These are phyloP conservation scores for Vanrija sp. DNA, from an alignment of 1,284 basidiomycete species.

Conservation along the genomic window DNA sequence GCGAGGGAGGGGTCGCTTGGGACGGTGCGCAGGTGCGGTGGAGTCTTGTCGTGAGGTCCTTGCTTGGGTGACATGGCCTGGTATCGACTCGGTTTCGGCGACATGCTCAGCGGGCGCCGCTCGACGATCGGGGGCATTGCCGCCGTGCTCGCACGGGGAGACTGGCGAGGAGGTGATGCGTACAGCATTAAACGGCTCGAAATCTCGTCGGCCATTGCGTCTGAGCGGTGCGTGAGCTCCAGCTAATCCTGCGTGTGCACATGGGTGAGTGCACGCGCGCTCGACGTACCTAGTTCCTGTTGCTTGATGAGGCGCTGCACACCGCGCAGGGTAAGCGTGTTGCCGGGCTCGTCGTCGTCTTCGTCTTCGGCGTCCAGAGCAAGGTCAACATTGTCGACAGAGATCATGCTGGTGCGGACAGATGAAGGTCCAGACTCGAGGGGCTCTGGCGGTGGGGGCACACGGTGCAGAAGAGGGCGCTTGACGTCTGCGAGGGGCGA, in stretches of 20 bases:
- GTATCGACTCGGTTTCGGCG: too few species aligned
- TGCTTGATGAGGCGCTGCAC: constrained; percentile 12
- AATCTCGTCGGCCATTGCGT: background rate
- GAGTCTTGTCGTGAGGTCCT: too few species aligned
- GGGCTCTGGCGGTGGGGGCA: constrained; percentile 12
- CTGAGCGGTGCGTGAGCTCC: background rate
- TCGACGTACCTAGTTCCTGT: constrained; percentile 10
- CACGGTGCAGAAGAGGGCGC: background rate
- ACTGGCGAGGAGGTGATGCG: background rate
- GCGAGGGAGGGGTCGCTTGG: constrained; percentile 4
- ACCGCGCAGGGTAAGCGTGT: constrained; percentile 16
- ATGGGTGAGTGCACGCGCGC: background rate
- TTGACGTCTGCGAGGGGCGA: background rate
- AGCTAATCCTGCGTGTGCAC: too few species aligned
- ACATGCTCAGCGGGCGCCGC: too few species aligned
- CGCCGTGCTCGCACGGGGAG: too few species aligned
- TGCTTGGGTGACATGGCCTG: too few species aligned
- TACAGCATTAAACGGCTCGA: background rate
- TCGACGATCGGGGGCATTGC: too few species aligned
- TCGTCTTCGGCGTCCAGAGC: constrained; percentile 6
- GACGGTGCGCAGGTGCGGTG: constrained; percentile 1
- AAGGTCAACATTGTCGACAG: constrained; percentile 3
- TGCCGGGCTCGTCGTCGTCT: constrained; percentile 1
- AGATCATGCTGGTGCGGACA: constrained; percentile 13
- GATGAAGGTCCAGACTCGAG: constrained; percentile 18